A percentile compares a stretch with the other conserved stretches of the same genome.
phyloP scores from a whole-genome alignment of 1,284 basidiomycete species.

The Flammula alnicola region DNA sequence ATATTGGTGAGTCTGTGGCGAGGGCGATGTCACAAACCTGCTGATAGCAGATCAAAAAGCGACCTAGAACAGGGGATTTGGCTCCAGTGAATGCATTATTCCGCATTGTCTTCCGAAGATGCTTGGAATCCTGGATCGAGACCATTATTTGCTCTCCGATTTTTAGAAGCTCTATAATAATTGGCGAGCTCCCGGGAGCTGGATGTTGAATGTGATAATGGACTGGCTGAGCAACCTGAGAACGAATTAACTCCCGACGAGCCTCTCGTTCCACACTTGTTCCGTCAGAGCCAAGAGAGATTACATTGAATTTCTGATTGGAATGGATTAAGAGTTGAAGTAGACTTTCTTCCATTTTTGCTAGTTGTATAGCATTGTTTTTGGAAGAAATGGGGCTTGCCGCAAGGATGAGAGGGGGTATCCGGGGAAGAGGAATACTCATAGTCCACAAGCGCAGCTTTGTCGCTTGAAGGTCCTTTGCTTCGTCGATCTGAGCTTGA shows the following conservation, averaged over 20 bases:
- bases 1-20: slow-evolving; percentile 30
- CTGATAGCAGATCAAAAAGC: slow-evolving; percentile 1
- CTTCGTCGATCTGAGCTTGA: background rate
- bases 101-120: slow-evolving; percentile 16
- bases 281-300: background rate
- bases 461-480: background rate
- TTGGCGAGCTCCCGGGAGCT: background rate
- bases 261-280: background rate
- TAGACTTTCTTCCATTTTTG: background rate
- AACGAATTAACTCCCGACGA: background rate
- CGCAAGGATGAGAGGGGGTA: slow-evolving; percentile 20
- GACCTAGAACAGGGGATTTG: slow-evolving; percentile 7
- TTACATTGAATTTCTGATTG: background rate
- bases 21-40: slow-evolving; percentile 6
- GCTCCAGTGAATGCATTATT: slow-evolving; percentile 23
- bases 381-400: slow-evolving; percentile 15
- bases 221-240: background rate
- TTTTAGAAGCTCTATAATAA: background rate
- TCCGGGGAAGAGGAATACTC: slow-evolving; percentile 11
- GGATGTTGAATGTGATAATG: slow-evolving; percentile 2
- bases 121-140: slow-evolving; percentile 25
- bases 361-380: background rate
- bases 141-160: slow-evolving; percentile 10
- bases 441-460: slow-evolving; percentile 19
- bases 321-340: background rate